Conservation (phyloP, 2,329 filamentous ascomycete genomes). For the Fusarium coffeatum region DNA sequence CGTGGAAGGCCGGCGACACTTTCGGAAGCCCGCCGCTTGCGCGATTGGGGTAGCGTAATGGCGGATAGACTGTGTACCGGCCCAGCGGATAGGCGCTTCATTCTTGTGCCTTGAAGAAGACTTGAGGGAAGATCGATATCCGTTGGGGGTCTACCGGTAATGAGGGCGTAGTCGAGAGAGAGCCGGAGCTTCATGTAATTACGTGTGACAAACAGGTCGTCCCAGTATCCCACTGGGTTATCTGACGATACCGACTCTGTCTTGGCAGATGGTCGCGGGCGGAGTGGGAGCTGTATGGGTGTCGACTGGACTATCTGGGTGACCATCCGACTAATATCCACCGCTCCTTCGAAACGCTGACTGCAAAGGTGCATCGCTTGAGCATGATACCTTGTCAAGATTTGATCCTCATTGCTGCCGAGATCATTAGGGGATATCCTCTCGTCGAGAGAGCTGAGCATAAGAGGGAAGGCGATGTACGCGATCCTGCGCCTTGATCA, state of each 20-base stretch:
- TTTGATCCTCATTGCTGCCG: rapidly evolving
- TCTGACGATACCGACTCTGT: rapidly evolving
- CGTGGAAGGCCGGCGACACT: not conserved
- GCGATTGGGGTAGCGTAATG: not conserved
- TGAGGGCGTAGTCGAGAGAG: constrained; percentile 12
- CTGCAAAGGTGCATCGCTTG: constrained; percentile 24
- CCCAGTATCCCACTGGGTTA: not conserved
- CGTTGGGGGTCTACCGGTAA: constrained; percentile 1
- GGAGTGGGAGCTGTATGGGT: not conserved
- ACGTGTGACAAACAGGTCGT: constrained; percentile 11
- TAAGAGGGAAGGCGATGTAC: constrained; percentile 21
- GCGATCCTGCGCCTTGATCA: not conserved
- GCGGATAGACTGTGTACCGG: not conserved
- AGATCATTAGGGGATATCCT: not conserved
- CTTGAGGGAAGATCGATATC: not conserved
- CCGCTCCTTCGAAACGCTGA: constrained; percentile 2
- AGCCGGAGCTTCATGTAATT: constrained; percentile 17
- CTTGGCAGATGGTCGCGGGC: rapidly evolving
- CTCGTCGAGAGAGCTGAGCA: constrained; percentile 19
- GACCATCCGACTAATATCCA: constrained; percentile 23
- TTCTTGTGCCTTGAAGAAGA: not conserved
- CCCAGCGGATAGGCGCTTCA: not conserved
- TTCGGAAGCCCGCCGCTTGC: constrained; percentile 11
- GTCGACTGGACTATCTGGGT: constrained; percentile 23
- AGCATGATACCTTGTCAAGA: not conserved